phyloP scores from a whole-genome alignment of 2,329 filamentous ascomycete genomes.

The Monilinia vaccinii-corymbosi region DNA sequence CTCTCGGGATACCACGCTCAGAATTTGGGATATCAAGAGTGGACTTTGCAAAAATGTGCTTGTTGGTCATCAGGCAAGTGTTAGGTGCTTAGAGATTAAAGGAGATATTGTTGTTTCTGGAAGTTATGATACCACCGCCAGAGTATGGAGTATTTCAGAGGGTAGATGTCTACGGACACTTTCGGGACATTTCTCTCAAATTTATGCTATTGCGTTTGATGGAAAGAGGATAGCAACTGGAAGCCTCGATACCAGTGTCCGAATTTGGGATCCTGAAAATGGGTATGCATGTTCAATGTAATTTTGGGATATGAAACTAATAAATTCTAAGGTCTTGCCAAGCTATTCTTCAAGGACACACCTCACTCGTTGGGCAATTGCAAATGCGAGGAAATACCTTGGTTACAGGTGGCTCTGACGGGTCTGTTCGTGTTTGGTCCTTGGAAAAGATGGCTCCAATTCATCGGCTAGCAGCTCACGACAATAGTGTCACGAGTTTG shows the following conservation, averaged over 20 bases:
- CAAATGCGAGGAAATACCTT: constrained; percentile 93
- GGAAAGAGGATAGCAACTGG: constrained; percentile 89
- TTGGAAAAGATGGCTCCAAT: constrained; percentile 84
- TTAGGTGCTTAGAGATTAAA: constrained; percentile 90
- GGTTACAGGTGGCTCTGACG: constrained; percentile 92
- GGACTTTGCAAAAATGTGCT: constrained; percentile 86
- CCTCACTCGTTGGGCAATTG: constrained; percentile 88
- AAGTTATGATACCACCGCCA: constrained; percentile 93
- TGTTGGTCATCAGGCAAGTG: constrained; percentile 90
- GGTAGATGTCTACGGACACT: constrained; percentile 86
- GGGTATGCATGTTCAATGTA: constrained; percentile 47
- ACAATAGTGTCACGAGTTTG: constrained; percentile 95
- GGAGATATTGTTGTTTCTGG: constrained; percentile 96
- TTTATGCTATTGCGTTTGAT: constrained; percentile 97
- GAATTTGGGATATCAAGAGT: constrained; percentile 88
- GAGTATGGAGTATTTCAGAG: constrained; percentile 96
- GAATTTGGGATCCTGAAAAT: constrained; percentile 89
- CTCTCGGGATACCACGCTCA: constrained; percentile 85
- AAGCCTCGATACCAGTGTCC: constrained; percentile 90
- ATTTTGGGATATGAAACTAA: constrained; percentile 30
- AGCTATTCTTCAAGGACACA: constrained; percentile 91
- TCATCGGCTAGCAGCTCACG: constrained; percentile 88
- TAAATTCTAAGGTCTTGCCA: constrained; percentile 40
- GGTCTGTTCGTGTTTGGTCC: constrained; percentile 94
- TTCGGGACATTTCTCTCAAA: constrained; percentile 94